Base-by-base conservation (phyloP, 1,139 yeast genomes). In the Candida glucosophila region DNA sequence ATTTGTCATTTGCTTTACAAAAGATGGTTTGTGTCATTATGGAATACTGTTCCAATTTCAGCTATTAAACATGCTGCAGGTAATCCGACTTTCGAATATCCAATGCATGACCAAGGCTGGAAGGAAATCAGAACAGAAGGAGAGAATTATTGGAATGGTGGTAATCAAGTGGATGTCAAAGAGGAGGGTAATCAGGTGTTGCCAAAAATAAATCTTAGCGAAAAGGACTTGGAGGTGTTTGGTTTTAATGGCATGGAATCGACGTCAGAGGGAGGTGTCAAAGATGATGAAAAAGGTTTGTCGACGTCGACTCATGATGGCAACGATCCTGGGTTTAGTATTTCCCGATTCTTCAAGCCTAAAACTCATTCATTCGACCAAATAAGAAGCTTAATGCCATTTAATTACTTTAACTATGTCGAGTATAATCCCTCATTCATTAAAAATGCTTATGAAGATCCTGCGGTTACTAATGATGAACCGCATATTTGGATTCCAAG, bases 21-120 rank as follows among this genome's bases (percentile, higher is more conserved):
- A 48, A 49, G 66, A 48, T 67, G 50, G 34, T 77, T 77, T 47
- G 62, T 73, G 28, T 76, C 82, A 22, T 51, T 78, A 31, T 57
- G 74, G 41, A 83, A 73, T 40, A 61, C 67, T 20, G 83, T 80
- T 26, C 90, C 96, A 34, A 67, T 93, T 27, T 73, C 83, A 29
- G 85, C 83, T 4, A 63, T 80, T 35, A 61, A 62, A 35, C 66
- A 67, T 38, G 73, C 78, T 21, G 61, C 73, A 35, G 79, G 77
- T 33, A 75, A 67, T 32, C 27, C 48, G 2, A 49, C 61, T n/a
- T 55, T 51, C 42, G 67, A 50, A 28, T 64, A 65, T 40, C 76
- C 85, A 38, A 52, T 49, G 49, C 52, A 60, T 21, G 90, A 80
- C 43, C 77, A 75, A 46, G 90, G 90, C 25, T 47, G 41, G 35